Evolutionary conservation across 495 filamentous ascomycete species (phyloP).

Genomic region (Aspergillus affinis): DNA sequence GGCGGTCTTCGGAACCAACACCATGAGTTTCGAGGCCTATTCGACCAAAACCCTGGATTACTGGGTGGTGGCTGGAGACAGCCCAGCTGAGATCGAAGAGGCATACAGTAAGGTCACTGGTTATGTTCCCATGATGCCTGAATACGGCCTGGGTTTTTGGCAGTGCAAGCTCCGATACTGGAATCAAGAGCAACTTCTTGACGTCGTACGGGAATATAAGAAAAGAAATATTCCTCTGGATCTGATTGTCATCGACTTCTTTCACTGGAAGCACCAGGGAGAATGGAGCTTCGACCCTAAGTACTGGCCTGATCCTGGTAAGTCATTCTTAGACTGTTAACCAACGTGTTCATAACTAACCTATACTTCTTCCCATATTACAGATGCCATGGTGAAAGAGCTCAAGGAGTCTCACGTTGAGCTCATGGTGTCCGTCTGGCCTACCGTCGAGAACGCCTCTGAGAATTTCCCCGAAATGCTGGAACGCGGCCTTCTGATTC

Average conservation of each 20-base stretch:
- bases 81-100: slow-evolving; percentile 50
- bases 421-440: slow-evolving; percentile 63
- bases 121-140: slow-evolving; percentile 60
- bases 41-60: slow-evolving; percentile 55
- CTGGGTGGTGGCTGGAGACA: slow-evolving; percentile 57
- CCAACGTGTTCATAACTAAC: slow-evolving; percentile 6
- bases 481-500: slow-evolving; percentile 51
- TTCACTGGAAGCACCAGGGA: slow-evolving; percentile 61
- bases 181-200: slow-evolving; percentile 57
- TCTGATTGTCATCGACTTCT: slow-evolving; percentile 60
- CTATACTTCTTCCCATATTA: not conserved
- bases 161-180: slow-evolving; percentile 61
- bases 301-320: slow-evolving; percentile 57
- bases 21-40: slow-evolving; percentile 58
- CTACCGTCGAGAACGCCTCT: slow-evolving; percentile 52
- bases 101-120: slow-evolving; percentile 52
- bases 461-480: slow-evolving; percentile 57
- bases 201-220: slow-evolving; percentile 54
- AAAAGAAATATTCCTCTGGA: slow-evolving; percentile 51
- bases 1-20: slow-evolving; percentile 55
- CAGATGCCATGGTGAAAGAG: slow-evolving; percentile 55
- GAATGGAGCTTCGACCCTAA: slow-evolving; percentile 58
- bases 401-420: slow-evolving; percentile 51
- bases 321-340: slow-evolving; percentile 6
- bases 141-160: slow-evolving; percentile 63